Conservation (phyloP, 495 filamentous ascomycete genomes). For the Neurospora sublineolata region DNA sequence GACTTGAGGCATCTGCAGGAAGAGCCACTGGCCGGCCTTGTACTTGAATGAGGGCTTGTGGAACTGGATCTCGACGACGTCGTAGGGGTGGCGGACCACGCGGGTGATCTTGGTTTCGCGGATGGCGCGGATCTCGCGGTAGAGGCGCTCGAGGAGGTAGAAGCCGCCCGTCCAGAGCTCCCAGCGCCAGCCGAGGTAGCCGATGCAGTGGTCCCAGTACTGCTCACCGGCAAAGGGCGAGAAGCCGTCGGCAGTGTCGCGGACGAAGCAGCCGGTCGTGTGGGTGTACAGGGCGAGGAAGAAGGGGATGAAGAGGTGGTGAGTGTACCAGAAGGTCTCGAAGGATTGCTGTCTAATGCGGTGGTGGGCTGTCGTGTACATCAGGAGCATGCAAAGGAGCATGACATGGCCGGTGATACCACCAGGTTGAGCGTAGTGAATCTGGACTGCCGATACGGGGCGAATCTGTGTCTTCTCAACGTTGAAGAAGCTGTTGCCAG, state of each 20-base stretch:
- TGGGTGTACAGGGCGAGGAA: conserved; percentile 90
- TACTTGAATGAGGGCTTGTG: conserved; percentile 93
- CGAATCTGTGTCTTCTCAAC: conserved; percentile 80
- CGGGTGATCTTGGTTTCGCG: conserved; percentile 80
- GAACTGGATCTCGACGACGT: conserved; percentile 96
- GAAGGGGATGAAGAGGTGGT: conserved; percentile 96
- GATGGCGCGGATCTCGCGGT: conserved; percentile 75
- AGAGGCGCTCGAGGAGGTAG: conserved; percentile 81
- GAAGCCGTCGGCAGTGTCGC: conserved; percentile 54
- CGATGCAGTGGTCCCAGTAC: conserved; percentile 91
- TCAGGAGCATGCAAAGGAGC: conserved; percentile 96
- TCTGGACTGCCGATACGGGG: conserved; percentile 70
- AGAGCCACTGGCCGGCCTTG: conserved; percentile 96
- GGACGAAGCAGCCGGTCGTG: conserved; percentile 91
- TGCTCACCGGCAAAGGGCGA: conserved; percentile 70
- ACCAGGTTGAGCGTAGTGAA: conserved; percentile 81
- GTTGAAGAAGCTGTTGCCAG: conserved; percentile 69
- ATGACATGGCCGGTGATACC: conserved; percentile 97
- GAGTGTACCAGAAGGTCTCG: conserved; percentile 98
- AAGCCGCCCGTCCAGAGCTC: conserved; percentile 78
- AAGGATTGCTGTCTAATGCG: conserved; percentile 93
- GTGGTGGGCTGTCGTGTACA: conserved; percentile 92
- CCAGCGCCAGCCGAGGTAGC: conserved; percentile 96
- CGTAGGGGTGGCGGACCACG: conserved; percentile 95
- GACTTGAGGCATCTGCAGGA: conserved; percentile 83